Evolutionary conservation across 2,329 filamentous ascomycete genomes (phyloP).

Genomic region (Myriosclerotinia curreyana): DNA sequence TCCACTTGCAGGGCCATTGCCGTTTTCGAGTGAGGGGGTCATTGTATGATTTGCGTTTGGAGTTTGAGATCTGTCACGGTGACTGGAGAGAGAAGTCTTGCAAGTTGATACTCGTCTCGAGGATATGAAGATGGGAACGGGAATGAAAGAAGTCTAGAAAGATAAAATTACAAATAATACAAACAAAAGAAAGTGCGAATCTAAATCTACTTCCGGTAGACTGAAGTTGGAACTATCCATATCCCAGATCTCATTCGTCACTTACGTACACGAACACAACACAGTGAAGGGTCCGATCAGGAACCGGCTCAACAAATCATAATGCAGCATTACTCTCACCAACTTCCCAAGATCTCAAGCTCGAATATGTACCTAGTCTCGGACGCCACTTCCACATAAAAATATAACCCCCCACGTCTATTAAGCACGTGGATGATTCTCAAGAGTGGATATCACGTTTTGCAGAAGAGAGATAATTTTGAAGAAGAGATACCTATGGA

Average conservation of each 20-base stretch:
- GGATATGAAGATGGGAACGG: not conserved
- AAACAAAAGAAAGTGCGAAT: not conserved
- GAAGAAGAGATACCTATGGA: not conserved
- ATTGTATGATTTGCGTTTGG: not conserved
- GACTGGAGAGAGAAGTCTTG: not conserved
- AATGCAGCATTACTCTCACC: not conserved
- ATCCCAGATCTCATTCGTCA: not conserved
- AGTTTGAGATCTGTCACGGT: not conserved
- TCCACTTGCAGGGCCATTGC: not conserved
- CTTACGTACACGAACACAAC: not conserved
- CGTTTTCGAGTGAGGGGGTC: conserved; percentile 1
- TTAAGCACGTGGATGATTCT: not conserved
- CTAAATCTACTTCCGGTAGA: not conserved
- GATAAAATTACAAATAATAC: not conserved
- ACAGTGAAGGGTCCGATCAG: not conserved
- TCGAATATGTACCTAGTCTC: not conserved
- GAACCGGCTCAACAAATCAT: conserved; percentile 8
- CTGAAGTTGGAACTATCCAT: conserved; percentile 11
- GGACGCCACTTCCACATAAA: not conserved
- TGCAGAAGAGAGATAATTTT: not conserved
- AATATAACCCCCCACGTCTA: not conserved
- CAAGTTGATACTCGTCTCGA: not conserved
- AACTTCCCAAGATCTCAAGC: not conserved
- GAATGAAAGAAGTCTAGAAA: not conserved
- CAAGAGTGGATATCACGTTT: conserved; percentile 3